These are phyloP conservation scores for Fusarium torreyae DNA, from an alignment of 2,329 filamentous ascomycete genomes.

Conservation along the genomic window DNA sequence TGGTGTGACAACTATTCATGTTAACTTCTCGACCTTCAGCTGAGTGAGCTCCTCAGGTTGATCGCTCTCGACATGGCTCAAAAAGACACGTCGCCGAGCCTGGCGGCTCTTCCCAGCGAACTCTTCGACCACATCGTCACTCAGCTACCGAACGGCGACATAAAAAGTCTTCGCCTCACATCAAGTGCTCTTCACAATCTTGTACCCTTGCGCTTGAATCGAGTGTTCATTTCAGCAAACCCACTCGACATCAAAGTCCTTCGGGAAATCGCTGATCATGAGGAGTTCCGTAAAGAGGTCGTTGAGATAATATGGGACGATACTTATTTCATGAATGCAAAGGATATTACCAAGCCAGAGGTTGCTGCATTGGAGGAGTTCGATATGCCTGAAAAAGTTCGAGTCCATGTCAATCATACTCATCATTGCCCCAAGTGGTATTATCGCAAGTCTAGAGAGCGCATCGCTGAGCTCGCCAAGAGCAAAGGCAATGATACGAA, in stretches of 20 bases:
- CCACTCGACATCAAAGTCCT: constrained; percentile 56
- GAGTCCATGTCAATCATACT: background rate
- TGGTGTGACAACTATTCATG: background rate
- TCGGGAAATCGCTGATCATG: constrained; percentile 55
- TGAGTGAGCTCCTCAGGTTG: background rate
- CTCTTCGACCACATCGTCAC: background rate
- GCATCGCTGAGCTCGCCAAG: background rate
- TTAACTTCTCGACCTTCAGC: background rate
- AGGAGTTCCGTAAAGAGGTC: constrained; percentile 51
- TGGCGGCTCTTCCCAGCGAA: constrained; percentile 7
- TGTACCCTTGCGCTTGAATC: constrained; percentile 10
- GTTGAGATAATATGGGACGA: constrained; percentile 60
- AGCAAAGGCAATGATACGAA: background rate
- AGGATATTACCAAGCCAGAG: background rate
- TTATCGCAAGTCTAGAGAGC: too few species aligned
- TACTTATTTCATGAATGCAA: constrained; percentile 13
- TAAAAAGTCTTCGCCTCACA: constrained; percentile 18
- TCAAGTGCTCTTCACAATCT: background rate
- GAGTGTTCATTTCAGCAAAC: constrained; percentile 60
- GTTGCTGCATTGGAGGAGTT: too few species aligned
- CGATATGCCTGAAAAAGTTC: background rate
- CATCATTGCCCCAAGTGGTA: background rate
- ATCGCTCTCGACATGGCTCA: background rate
- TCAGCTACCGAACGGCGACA: constrained; percentile 13
- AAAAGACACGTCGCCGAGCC: background rate